phyloP scores from a whole-genome alignment of 2,329 filamentous ascomycete genomes.

The Pezicula rhizophila region DNA sequence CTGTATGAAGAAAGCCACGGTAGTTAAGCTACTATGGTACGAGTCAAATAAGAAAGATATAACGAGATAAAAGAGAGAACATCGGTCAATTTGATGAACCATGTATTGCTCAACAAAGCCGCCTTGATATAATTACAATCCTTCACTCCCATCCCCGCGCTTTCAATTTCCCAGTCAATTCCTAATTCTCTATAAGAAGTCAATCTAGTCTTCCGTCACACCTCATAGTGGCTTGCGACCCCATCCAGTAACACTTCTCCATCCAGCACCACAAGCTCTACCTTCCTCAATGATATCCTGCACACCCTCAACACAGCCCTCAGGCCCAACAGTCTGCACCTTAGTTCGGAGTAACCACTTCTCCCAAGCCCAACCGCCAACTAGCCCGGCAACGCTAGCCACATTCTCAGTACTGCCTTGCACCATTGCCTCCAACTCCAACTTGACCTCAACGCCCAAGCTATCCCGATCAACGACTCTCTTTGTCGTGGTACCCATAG shows the following conservation, averaged over 20 bases:
- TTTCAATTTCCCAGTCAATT: neutral
- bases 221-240: conserved; percentile 48
- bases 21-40: no score
- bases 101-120: no score
- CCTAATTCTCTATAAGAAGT: neutral
- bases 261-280: conserved; percentile 50
- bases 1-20: no score
- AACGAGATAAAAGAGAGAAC: no score
- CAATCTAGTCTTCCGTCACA: neutral
- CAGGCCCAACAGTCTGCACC: conserved; percentile 73
- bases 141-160: no score
- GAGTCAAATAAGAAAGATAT: no score
- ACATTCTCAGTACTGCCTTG: conserved; percentile 65
- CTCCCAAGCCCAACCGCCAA: conserved; percentile 91
- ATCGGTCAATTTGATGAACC: no score
- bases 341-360: conserved; percentile 88
- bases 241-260: conserved; percentile 57
- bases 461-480: conserved; percentile 32
- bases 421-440: conserved; percentile 56
- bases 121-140: no score
- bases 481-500: conserved; percentile 59
- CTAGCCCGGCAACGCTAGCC: conserved; percentile 71
- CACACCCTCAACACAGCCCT: conserved; percentile 54
- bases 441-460: conserved; percentile 36
- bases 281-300: conserved; percentile 60